Base-by-base conservation (phyloP, 208 protist genomes). In the Crithidia thermophila region DNA sequence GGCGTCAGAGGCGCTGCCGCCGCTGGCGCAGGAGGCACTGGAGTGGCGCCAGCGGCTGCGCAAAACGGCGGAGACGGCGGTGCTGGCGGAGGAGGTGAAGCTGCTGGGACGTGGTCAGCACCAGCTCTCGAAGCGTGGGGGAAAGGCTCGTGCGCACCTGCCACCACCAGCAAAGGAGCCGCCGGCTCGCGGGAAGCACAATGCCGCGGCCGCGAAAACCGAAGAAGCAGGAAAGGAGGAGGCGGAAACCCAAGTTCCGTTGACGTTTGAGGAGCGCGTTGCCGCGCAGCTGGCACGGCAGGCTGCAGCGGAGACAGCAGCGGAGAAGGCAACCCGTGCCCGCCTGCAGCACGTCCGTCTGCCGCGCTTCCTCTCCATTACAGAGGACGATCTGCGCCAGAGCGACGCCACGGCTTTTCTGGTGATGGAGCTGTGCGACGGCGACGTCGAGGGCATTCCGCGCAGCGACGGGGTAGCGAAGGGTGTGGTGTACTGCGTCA, bases 351-450 rank as follows among this genome's bases (percentile, higher is more conserved):
- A 49, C 39, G 73, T 95, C 1, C 59, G 73, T 9, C 74, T 95
- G 11, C 89, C 89, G 0, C 69, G 75, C n/a, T 94, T 95, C 47
- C 59, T 94, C 6, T 87, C 90, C 25, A 93, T 95, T 59, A 82
- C 75, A 3, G 67, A 84, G 40, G 82, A 94, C 53, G 87, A 95
- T 30, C 75, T 87, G 13, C 63, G 72, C 50, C 53, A 78, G 45
- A 79, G 83, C 56, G 87, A 94, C 64, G 85, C 79, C 7, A 95
- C 90, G 0, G 59, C 78, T 0, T 91, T 92, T 60, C 76, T 95
- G 5, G 87, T 95, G 52, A 87, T 78, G 53, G 87, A 95, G 75
- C 67, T 92, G 23, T 95, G 90, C 73, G 87, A 92, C 70, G 90
- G 90, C 28, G 90, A 95, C 46, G 47, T 95, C n/a, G 90, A 92